Evolutionary conservation across 176 grass and related monocot genomes (phyloP).

Genomic region (Carex parvula): DNA sequence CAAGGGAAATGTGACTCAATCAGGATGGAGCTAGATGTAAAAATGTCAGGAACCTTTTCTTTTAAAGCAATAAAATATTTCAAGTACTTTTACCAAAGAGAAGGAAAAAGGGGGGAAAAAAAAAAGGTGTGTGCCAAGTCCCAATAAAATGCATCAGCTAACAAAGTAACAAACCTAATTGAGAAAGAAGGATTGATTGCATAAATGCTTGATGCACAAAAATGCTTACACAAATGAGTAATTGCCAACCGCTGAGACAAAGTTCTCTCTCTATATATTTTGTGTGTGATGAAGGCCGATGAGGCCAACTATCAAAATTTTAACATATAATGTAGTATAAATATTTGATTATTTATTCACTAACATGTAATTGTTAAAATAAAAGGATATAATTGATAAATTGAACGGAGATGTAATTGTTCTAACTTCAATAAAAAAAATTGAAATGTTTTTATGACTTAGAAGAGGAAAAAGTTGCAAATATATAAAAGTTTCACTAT

Average conservation of each 20-base stretch:
- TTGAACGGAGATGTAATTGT: not conserved
- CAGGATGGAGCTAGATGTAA: not conserved
- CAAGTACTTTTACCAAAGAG: not conserved
- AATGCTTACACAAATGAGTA: not conserved
- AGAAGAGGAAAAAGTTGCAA: no score
- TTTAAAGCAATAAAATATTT: slow-evolving; percentile 7
- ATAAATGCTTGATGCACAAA: not conserved
- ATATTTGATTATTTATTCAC: not conserved
- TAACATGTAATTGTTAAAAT: not conserved
- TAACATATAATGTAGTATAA: not conserved
- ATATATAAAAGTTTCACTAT: not conserved
- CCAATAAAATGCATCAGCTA: slow-evolving; percentile 16
- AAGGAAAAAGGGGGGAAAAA: not conserved
- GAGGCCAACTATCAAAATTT: no score
- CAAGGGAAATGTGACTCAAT: not conserved
- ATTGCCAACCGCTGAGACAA: not conserved
- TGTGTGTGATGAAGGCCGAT: no score
- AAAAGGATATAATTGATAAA: not conserved
- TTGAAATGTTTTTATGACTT: not conserved
- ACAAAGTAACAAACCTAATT: slow-evolving; percentile 1
- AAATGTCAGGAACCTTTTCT: slow-evolving; percentile 5
- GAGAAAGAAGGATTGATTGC: not conserved
- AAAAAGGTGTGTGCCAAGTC: not conserved
- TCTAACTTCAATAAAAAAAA: no score
- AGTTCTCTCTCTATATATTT: no score